Conservation (phyloP, 805 yeast species). For the Yarrowia alimentaria region DNA sequence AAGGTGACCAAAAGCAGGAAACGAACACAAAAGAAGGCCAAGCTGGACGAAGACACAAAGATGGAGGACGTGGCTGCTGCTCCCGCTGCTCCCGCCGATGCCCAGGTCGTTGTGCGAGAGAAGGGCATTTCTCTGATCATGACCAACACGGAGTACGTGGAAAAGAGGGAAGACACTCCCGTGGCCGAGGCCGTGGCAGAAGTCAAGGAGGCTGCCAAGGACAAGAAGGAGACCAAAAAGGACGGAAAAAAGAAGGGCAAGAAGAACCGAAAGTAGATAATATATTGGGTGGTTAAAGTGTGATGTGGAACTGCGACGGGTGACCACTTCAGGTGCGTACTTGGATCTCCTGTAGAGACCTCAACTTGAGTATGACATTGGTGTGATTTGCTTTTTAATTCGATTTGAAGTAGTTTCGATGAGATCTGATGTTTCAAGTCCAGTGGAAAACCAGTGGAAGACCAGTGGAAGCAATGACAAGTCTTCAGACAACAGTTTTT, state of each 20-base stretch:
- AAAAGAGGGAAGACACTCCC: constrained; percentile 24
- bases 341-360: no score
- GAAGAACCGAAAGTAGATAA: constrained; percentile 18
- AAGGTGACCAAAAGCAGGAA: constrained; percentile 19
- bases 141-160: constrained; percentile 27
- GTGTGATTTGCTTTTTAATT: no score
- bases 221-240: constrained; percentile 5
- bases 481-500: no score
- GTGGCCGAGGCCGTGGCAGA: constrained; percentile 6
- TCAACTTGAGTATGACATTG: no score
- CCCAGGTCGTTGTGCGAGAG: constrained; percentile 14
- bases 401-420: no score
- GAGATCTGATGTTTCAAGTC: no score
- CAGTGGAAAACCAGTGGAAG: no score
- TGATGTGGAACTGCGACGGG: no score
- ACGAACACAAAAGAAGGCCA: constrained; percentile 12
- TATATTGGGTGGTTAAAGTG: no score
- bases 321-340: no score
- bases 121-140: constrained; percentile 25
- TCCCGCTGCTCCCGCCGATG: background rate
- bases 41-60: constrained; percentile 1
- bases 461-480: no score
- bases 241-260: constrained; percentile 26
- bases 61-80: constrained; percentile 13
- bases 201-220: background rate